A percentile compares a stretch with the other conserved stretches of the same genome.
phyloP scores from a whole-genome alignment of 2,329 filamentous ascomycete genomes.

The Aspergillus neoniger region DNA sequence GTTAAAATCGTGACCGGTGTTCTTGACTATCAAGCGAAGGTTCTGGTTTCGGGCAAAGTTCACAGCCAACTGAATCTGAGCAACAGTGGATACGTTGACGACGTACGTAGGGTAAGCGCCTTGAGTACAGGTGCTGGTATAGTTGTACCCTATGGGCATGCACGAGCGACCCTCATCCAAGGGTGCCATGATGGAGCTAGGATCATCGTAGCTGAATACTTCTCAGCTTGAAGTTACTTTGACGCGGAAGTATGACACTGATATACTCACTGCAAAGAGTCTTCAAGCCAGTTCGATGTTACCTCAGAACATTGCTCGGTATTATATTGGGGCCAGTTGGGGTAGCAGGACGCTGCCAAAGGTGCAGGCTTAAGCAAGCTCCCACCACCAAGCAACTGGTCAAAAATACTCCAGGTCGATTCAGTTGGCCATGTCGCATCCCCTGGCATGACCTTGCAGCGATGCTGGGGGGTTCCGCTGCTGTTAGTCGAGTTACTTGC shows the following conservation, averaged over 20 bases:
- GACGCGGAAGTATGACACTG: not conserved
- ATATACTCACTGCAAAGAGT: slow-evolving; percentile 16
- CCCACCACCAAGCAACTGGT: slow-evolving; percentile 38
- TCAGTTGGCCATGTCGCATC: slow-evolving; percentile 23
- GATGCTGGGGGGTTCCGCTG: slow-evolving; percentile 43
- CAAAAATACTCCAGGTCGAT: slow-evolving; percentile 32
- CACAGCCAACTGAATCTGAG: slow-evolving; percentile 38
- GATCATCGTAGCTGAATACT: slow-evolving; percentile 17
- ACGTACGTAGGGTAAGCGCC: slow-evolving; percentile 36
- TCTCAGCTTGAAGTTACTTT: not conserved
- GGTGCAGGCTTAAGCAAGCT: slow-evolving; percentile 36
- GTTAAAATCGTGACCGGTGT: slow-evolving; percentile 52
- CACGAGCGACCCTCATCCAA: slow-evolving; percentile 29
- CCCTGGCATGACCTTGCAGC: slow-evolving; percentile 29
- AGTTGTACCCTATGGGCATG: slow-evolving; percentile 38
- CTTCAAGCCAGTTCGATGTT: slow-evolving; percentile 29
- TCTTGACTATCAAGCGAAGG: slow-evolving; percentile 43
- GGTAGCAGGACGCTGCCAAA: slow-evolving; percentile 38
- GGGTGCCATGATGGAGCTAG: slow-evolving; percentile 31
- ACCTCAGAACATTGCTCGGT: slow-evolving; percentile 34
- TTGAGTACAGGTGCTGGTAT: slow-evolving; percentile 28
- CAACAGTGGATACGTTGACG: slow-evolving; percentile 36
- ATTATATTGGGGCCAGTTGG: slow-evolving; percentile 35
- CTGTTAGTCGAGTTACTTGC: slow-evolving; percentile 9
- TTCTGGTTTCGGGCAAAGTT: slow-evolving; percentile 30